phyloP scores from a whole-genome alignment of 257 asterid genomes.

The Petunia axillaris region DNA sequence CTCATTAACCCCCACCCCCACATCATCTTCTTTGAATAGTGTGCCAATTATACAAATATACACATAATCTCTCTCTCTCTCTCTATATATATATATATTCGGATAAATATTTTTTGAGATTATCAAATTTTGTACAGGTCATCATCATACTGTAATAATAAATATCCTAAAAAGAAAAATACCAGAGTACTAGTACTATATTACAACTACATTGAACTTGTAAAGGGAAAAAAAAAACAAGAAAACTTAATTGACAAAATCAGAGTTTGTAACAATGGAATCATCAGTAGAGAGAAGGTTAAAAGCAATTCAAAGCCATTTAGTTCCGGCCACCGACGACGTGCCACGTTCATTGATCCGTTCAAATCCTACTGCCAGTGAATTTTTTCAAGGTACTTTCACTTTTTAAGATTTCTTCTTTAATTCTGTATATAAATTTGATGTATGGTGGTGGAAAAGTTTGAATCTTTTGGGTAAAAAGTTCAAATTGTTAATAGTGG shows the following conservation, averaged over 20 bases:
- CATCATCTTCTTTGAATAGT: slow-evolving; percentile 40
- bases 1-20: slow-evolving; percentile 25
- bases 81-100: background rate
- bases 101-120: background rate
- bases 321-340: slow-evolving; percentile 48
- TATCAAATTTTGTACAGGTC: background rate
- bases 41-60: slow-evolving; percentile 45
- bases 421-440: background rate
- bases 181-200: background rate
- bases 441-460: background rate
- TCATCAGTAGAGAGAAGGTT: slow-evolving; percentile 68
- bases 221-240: background rate
- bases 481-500: background rate
- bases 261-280: slow-evolving; percentile 44
- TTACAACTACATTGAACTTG: background rate
- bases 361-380: slow-evolving; percentile 63
- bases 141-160: background rate
- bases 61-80: too few relatives aligned
- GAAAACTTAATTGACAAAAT: background rate
- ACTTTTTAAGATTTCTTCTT: background rate
- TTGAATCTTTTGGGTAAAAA: background rate
- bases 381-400: slow-evolving; percentile 58
- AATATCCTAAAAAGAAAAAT: background rate
- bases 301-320: slow-evolving; percentile 69
- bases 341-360: slow-evolving; percentile 45